Conservation (phyloP, 768 basidiomycete species). For the Daedaleopsis nitida region DNA sequence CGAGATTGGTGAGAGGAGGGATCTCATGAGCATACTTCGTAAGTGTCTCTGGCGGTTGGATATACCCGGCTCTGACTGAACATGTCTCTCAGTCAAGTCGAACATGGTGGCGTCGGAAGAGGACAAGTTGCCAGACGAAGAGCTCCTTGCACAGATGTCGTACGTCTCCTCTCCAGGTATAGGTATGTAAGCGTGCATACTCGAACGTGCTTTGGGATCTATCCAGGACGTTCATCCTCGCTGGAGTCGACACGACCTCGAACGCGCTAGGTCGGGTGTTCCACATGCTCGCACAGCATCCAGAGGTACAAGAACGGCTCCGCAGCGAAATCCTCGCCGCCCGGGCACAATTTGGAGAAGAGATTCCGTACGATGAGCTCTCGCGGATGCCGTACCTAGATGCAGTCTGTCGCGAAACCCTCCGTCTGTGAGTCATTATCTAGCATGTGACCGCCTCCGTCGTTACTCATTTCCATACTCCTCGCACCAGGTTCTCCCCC, state of each 20-base stretch:
- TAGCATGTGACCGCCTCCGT: neutral
- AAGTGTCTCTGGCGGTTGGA: too few relatives aligned
- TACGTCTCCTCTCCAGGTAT: neutral
- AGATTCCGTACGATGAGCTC: conserved; percentile 30
- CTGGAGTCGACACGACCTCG: conserved; percentile 33
- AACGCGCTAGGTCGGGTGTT: conserved; percentile 23
- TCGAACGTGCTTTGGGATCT: too few relatives aligned
- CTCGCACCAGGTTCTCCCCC: conserved; percentile 5
- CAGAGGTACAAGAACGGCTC: conserved; percentile 38
- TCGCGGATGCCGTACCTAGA: conserved; percentile 61
- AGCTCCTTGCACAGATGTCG: conserved; percentile 40
- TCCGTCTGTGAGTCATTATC: conserved; percentile 48
- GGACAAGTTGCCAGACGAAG: conserved; percentile 26
- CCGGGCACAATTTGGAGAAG: conserved; percentile 28
- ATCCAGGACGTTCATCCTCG: conserved; percentile 27
- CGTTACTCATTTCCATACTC: neutral
- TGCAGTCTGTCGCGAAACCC: conserved; percentile 57
- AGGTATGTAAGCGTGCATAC: neutral
- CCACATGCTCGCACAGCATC: conserved; percentile 29
- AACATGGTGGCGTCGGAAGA: conserved; percentile 32
- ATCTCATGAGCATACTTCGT: conserved; percentile 54
- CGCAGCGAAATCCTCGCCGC: conserved; percentile 25
- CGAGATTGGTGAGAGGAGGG: conserved; percentile 37
- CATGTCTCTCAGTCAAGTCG: conserved; percentile 36
- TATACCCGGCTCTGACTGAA: too few relatives aligned